phyloP scores from a whole-genome alignment of 2,329 filamentous ascomycete genomes.

The Cercospora sp. region DNA sequence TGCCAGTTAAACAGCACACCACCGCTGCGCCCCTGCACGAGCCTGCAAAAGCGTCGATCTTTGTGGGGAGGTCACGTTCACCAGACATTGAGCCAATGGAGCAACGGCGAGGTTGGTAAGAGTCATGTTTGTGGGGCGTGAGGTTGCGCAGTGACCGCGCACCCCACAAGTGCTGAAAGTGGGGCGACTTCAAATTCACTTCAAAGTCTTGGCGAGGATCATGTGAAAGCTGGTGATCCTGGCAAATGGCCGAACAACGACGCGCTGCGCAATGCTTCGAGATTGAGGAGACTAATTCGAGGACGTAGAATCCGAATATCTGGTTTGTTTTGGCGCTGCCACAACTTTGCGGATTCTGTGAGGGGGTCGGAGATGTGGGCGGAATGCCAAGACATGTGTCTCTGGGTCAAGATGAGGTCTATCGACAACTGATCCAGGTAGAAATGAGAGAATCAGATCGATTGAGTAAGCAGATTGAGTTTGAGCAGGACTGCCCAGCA shows the following conservation, averaged over 20 bases:
- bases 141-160: conserved; percentile 3
- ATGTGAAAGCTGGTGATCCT: background rate
- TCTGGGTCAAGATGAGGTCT: background rate
- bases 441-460: background rate
- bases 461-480: background rate
- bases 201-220: conserved; percentile 10
- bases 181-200: conserved; percentile 10
- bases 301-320: background rate
- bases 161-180: background rate
- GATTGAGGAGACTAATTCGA: background rate
- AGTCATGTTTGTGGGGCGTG: background rate
- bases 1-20: conserved; percentile 16
- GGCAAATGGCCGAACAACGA: background rate
- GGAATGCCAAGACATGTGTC: background rate
- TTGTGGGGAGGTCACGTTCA: background rate
- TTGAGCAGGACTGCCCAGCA: background rate
- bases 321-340: background rate
- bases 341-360: background rate
- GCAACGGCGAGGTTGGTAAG: background rate
- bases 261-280: background rate
- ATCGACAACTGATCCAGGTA: background rate
- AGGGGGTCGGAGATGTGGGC: background rate
- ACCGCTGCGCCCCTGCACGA: conserved; percentile 10
- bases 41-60: background rate
- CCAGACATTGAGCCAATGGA: conserved; percentile 3